phyloP scores from a whole-genome alignment of 2,329 filamentous ascomycete genomes.

The Claviceps digitariae region DNA sequence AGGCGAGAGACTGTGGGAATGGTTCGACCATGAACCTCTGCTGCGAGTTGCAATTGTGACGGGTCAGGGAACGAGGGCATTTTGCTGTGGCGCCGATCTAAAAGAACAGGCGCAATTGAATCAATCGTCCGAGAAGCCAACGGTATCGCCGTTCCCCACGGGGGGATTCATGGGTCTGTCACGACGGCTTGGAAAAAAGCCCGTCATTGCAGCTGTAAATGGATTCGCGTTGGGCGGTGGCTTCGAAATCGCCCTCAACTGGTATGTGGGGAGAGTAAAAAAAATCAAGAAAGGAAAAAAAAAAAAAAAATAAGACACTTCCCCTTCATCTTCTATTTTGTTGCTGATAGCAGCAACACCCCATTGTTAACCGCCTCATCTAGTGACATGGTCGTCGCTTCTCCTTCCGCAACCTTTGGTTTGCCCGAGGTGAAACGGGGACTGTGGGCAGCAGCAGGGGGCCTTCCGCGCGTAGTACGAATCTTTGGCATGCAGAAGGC shows the following conservation, averaged over 20 bases:
- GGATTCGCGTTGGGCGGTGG: slow-evolving; percentile 43
- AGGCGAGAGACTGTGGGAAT: slow-evolving; percentile 33
- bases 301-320: too few relatives aligned
- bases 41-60: slow-evolving; percentile 36
- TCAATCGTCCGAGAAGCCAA: slow-evolving; percentile 9
- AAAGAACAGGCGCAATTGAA: slow-evolving; percentile 28
- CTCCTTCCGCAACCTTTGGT: slow-evolving; percentile 35
- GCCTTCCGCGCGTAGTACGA: slow-evolving; percentile 35
- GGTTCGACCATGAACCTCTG: slow-evolving; percentile 37
- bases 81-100: slow-evolving; percentile 41
- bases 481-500: slow-evolving; percentile 31
- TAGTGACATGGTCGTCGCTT: slow-evolving; percentile 39
- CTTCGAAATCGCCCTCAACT: slow-evolving; percentile 42
- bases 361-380: not conserved
- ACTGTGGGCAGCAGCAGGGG: slow-evolving; percentile 39
- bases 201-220: slow-evolving; percentile 46
- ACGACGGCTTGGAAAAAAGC: slow-evolving; percentile 43
- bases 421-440: slow-evolving; percentile 40
- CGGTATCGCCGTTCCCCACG: slow-evolving; percentile 16
- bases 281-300: too few relatives aligned
- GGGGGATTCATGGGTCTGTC: slow-evolving; percentile 37
- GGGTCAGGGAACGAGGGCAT: slow-evolving; percentile 36
- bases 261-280: slow-evolving; percentile 21
- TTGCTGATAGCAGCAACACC: too few relatives aligned
- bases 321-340: too few relatives aligned